Evolutionary conservation across 1,284 basidiomycete genomes (phyloP), one percentile per base, ranked within the genome.

Genomic region (Ceratobasidium sp.): DNA sequence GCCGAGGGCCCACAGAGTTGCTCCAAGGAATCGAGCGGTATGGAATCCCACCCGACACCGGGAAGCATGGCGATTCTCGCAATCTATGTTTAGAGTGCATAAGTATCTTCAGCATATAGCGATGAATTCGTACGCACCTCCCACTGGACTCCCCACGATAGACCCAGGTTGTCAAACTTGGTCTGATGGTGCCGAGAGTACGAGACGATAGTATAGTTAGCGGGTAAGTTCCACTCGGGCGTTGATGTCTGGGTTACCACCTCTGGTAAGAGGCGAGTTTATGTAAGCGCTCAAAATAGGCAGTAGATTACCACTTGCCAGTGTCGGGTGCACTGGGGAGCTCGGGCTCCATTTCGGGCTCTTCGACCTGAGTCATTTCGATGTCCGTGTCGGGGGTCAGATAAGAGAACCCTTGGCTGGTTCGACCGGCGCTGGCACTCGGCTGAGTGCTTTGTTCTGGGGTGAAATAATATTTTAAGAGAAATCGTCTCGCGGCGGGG

Each of bases 61-160:
- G 46, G 48, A 23, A 58, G 61, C 1, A 25, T 48, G 18, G 73
- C 46, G 7, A 75, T 40, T 6, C 64, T 30, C 7, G 72, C 74
- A 1, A 73, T 63, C 48, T 73, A 44, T 7, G 25, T n/a, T 1
- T 6, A 3, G n/a, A 23, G 30, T 51, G 25, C 14, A 25, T 28
- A 9, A 25, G 1, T 28, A 25, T 28, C 49, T 12, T 51, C 23
- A 28, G 6, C 9, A 28, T 18, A 8, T 6, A 25, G 21, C 18
- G 28, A 3, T n/a, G 23, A 8, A 9, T 21, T 7, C 12, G 18
- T 30, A 40, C 12, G 18, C 18, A 40, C 67, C 67, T 71, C 67
- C 67, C 67, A 75, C 44, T 75, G 74, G 1, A 73, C 74, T 30
- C 33, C 59, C 74, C 74, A 75, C 3, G 74, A 42, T 3, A 75